Evolutionary conservation across 2,329 filamentous ascomycete species (phyloP).

Genomic region (Aspergillus tamarii): DNA sequence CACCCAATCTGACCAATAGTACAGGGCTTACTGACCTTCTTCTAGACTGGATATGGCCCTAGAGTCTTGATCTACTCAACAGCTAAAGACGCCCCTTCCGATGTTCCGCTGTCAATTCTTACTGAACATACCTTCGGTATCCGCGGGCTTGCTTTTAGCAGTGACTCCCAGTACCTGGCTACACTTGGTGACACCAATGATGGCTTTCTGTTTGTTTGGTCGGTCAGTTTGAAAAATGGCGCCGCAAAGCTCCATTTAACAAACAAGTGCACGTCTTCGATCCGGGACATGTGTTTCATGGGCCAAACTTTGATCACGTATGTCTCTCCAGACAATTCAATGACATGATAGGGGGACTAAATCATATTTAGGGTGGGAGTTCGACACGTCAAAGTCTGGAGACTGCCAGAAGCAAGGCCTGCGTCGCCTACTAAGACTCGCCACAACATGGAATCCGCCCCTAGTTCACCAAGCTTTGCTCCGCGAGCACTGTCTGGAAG

Average conservation of each 20-base stretch:
- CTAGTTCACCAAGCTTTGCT: slow-evolving; percentile 43
- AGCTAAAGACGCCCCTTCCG: slow-evolving; percentile 72
- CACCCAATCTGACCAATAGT: neutral
- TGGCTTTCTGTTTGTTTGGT: slow-evolving; percentile 91
- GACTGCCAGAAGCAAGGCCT: slow-evolving; percentile 68
- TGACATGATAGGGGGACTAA: slow-evolving; percentile 14
- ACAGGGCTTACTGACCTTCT: slow-evolving; percentile 31
- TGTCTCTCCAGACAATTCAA: slow-evolving; percentile 24
- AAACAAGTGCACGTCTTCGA: slow-evolving; percentile 88
- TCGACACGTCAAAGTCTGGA: slow-evolving; percentile 92
- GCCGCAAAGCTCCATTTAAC: slow-evolving; percentile 77
- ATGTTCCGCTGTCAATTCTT: slow-evolving; percentile 80
- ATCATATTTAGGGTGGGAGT: slow-evolving; percentile 65
- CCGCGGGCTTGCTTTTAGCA: slow-evolving; percentile 83
- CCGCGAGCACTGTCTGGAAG: slow-evolving; percentile 79
- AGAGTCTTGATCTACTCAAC: slow-evolving; percentile 88
- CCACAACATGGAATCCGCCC: slow-evolving; percentile 45
- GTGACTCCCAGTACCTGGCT: slow-evolving; percentile 82
- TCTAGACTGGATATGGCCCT: slow-evolving; percentile 82
- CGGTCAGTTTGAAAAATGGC: slow-evolving; percentile 78
- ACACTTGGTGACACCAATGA: slow-evolving; percentile 89
- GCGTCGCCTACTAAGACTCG: slow-evolving; percentile 67
- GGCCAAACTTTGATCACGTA: slow-evolving; percentile 78
- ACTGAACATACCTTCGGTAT: slow-evolving; percentile 91
- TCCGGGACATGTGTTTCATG: slow-evolving; percentile 89